Evolutionary conservation across 83 land plant genomes (phyloP).

Genomic region (Thuja plicata): DNA sequence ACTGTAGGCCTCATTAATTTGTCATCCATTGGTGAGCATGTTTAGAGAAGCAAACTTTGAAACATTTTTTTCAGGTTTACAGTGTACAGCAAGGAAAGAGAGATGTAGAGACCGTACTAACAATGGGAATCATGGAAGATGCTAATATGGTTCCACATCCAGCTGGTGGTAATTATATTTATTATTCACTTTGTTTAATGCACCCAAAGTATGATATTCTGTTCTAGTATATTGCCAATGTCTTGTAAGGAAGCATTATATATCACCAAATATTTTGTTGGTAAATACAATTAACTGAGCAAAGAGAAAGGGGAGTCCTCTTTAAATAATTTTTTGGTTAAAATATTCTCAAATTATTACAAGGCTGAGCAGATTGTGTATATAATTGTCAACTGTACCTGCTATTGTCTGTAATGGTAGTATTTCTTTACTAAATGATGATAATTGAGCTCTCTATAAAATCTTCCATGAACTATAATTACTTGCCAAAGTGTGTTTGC

Average conservation of each 20-base stretch:
- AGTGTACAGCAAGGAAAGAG: constrained; percentile 95
- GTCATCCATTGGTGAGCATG: background rate
- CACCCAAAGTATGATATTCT: background rate
- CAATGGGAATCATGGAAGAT: constrained; percentile 99
- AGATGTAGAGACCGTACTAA: constrained; percentile 92
- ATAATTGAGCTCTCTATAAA: background rate
- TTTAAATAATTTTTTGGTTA: background rate
- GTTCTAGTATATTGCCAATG: background rate
- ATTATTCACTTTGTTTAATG: background rate
- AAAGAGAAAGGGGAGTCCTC: background rate
- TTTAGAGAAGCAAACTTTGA: background rate
- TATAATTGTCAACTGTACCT: background rate
- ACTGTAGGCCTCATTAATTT: background rate
- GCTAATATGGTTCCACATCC: constrained; percentile 94
- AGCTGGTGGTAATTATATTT: constrained; percentile 62
- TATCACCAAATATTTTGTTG: background rate
- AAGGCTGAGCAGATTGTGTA: background rate
- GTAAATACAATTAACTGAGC: background rate
- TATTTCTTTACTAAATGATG: background rate
- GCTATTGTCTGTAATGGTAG: background rate
- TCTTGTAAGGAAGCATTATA: background rate
- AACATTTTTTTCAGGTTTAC: constrained; percentile 71
- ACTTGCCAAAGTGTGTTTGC: background rate
- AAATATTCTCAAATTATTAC: background rate
- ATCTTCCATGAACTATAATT: background rate